Conservation (phyloP, 306 rosid species). For the Quillaja saponaria region DNA sequence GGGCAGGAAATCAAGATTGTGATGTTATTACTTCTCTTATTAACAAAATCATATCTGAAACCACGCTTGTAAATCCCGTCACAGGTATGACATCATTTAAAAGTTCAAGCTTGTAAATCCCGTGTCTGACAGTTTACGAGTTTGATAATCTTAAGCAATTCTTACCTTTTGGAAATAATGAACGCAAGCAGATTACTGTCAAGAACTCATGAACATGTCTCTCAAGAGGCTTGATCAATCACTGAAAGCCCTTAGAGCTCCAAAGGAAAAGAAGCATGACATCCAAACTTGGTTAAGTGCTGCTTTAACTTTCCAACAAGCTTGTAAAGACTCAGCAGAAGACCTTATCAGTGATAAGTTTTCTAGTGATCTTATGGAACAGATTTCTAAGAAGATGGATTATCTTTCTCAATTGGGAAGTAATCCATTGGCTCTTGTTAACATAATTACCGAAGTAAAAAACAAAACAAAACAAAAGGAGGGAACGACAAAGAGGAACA, state of each 20-base stretch:
- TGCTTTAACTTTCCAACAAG: constrained; percentile 46
- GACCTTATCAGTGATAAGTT: not conserved
- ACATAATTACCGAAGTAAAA: constrained; percentile 16
- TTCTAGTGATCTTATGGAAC: constrained; percentile 2
- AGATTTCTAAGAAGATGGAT: constrained; percentile 39
- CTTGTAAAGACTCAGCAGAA: constrained; percentile 44
- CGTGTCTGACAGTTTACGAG: not conserved
- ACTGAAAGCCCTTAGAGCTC: constrained; percentile 33
- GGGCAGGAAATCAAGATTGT: constrained; percentile 25
- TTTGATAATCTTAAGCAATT: not conserved
- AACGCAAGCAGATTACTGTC: constrained; percentile 38
- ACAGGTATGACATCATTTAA: constrained; percentile 36
- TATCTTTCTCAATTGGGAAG: constrained; percentile 45
- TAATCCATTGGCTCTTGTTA: constrained; percentile 48
- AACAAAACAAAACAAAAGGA: not conserved
- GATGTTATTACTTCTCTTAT: constrained; percentile 36
- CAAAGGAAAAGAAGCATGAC: constrained; percentile 37
- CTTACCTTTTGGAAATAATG: not conserved
- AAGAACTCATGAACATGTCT: constrained; percentile 45
- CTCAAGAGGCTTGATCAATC: constrained; percentile 42
- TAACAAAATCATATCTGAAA: constrained; percentile 39
- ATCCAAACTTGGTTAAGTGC: constrained; percentile 65
- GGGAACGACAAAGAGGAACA: not conserved
- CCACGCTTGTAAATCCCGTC: constrained; percentile 36
- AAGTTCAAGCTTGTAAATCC: not conserved